phyloP scores from a whole-genome alignment of 2,329 filamentous ascomycete genomes.

The Fusarium incarnatum region DNA sequence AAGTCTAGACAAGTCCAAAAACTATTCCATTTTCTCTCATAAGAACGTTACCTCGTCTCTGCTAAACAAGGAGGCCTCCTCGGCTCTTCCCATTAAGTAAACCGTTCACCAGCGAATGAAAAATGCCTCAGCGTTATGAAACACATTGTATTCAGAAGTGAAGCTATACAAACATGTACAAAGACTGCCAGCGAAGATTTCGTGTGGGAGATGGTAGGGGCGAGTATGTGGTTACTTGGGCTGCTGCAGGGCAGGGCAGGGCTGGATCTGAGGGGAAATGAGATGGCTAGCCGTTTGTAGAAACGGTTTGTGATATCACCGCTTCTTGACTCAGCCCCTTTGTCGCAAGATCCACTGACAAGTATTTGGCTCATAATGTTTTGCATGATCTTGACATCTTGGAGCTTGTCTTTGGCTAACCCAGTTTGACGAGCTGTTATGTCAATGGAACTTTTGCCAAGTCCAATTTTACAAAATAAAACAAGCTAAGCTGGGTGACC shows the following conservation, averaged over 20 bases:
- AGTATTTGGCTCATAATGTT: slow-evolving; percentile 36
- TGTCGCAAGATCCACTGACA: not conserved
- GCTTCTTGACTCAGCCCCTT: slow-evolving; percentile 24
- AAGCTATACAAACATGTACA: slow-evolving; percentile 40
- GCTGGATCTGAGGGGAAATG: slow-evolving; percentile 22
- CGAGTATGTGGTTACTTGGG: slow-evolving; percentile 32
- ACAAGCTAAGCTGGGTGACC: not conserved
- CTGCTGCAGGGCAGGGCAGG: slow-evolving; percentile 22
- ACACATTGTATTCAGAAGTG: slow-evolving; percentile 23
- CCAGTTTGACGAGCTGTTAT: slow-evolving; percentile 18
- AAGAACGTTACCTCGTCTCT: too few relatives aligned
- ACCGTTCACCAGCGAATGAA: not conserved
- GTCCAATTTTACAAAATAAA: not conserved
- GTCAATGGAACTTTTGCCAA: slow-evolving; percentile 31
- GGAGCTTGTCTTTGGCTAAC: slow-evolving; percentile 28
- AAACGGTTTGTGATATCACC: slow-evolving; percentile 22
- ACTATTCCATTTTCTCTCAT: not conserved
- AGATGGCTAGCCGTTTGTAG: slow-evolving; percentile 25
- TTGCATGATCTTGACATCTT: slow-evolving; percentile 11
- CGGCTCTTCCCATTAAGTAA: slow-evolving; percentile 10
- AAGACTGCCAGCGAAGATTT: slow-evolving; percentile 23
- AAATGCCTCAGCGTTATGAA: slow-evolving; percentile 38
- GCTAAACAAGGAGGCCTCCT: slow-evolving; percentile 23
- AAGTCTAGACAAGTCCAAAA: slow-evolving; percentile 29
- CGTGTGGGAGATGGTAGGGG: slow-evolving; percentile 32